phyloP scores from a whole-genome alignment of 495 filamentous ascomycete genomes.

The Alectoria sarmentosa region DNA sequence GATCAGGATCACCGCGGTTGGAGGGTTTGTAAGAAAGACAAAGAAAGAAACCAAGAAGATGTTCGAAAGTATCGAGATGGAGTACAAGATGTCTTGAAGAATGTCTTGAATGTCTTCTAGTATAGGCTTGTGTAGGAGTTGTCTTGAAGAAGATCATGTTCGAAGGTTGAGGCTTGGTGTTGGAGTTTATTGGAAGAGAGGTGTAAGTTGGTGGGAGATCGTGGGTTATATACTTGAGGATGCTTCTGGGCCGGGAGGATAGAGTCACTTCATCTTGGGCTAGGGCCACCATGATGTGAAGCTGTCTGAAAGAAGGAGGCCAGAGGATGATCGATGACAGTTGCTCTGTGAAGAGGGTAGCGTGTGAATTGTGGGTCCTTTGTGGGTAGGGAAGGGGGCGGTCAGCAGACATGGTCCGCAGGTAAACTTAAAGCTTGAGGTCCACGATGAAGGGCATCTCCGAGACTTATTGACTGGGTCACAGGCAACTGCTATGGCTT shows the following conservation, averaged over 20 bases:
- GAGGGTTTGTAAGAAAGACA: no score
- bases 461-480: background rate
- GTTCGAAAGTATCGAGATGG: background rate
- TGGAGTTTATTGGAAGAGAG: background rate
- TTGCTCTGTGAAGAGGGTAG: background rate
- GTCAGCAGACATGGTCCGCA: background rate
- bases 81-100: background rate
- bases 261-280: background rate
- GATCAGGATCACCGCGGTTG: no score
- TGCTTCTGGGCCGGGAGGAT: background rate
- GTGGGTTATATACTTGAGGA: background rate
- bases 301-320: background rate
- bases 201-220: no score
- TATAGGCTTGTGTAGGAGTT: background rate
- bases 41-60: no score
- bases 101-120: background rate
- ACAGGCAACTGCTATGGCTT: background rate
- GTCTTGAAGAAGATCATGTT: background rate
- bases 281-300: background rate
- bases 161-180: background rate
- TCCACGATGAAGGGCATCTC: background rate
- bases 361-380: background rate
- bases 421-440: background rate
- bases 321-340: background rate
- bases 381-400: background rate